These are phyloP conservation scores for Phytophthora fragariae DNA, from an alignment of 352 stramenopile species.

Conservation along the genomic window DNA sequence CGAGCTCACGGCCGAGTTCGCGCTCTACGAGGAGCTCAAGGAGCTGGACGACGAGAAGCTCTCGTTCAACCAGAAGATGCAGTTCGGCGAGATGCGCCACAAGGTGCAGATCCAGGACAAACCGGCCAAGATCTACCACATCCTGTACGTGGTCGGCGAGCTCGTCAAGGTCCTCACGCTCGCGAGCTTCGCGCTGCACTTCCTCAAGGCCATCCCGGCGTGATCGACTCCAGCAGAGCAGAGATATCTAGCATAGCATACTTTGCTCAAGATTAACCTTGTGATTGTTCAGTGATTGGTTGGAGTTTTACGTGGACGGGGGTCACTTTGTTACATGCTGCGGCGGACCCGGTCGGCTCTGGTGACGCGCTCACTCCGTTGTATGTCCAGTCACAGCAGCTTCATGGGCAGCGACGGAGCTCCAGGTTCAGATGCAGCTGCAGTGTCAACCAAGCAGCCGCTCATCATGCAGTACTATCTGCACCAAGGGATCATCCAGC, in stretches of 20 bases:
- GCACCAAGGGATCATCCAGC: slow-evolving; percentile 65
- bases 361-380: slow-evolving; percentile 1
- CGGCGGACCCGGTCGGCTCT: slow-evolving; percentile 12
- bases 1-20: slow-evolving; percentile 59
- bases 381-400: slow-evolving; percentile 9
- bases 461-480: slow-evolving; percentile 79
- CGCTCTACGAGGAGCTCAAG: slow-evolving; percentile 65
- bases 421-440: slow-evolving; percentile 4
- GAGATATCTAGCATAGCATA: slow-evolving; percentile 18
- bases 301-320: slow-evolving; percentile 31
- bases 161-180: slow-evolving; percentile 62
- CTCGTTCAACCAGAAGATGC: slow-evolving; percentile 69
- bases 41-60: slow-evolving; percentile 56
- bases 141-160: slow-evolving; percentile 57
- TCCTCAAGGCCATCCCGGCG: slow-evolving; percentile 50
- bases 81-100: slow-evolving; percentile 61
- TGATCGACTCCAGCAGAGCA: slow-evolving; percentile 8
- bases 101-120: slow-evolving; percentile 52
- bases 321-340: slow-evolving; percentile 23
- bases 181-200: slow-evolving; percentile 53
- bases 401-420: slow-evolving; percentile 9
- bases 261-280: slow-evolving; percentile 37
- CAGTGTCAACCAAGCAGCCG: slow-evolving; percentile 36
- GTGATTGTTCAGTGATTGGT: slow-evolving; percentile 35
- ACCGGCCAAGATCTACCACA: slow-evolving; percentile 50